A percentile compares a stretch with the other conserved stretches of the same genome.
Evolutionary conservation across 805 yeast species (phyloP).

Genomic region (Saccharomycopsis amapae): DNA sequence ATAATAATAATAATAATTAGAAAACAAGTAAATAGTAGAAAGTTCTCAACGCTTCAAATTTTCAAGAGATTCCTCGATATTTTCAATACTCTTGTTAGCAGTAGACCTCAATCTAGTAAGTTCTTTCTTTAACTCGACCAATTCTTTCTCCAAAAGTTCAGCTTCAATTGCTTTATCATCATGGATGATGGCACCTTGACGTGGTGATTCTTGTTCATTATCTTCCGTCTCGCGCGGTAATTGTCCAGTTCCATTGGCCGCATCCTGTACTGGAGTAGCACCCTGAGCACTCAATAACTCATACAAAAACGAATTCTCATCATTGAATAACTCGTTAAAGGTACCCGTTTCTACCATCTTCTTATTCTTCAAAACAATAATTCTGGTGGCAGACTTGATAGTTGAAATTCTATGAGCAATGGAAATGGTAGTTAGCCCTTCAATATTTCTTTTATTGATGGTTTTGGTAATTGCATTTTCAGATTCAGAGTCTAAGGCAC

Average conservation of each 20-base stretch:
- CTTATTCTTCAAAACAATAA: constrained; percentile 72
- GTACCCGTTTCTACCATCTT: constrained; percentile 66
- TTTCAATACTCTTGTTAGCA: constrained; percentile 12
- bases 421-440: constrained; percentile 69
- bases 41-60: constrained; percentile 8
- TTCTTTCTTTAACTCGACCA: constrained; percentile 6
- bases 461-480: constrained; percentile 81
- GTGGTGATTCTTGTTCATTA: not conserved
- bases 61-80: constrained; percentile 10
- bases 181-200: constrained; percentile 13
- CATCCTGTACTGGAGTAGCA: not conserved
- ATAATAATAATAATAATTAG: not conserved
- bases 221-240: not conserved
- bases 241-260: not conserved
- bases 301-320: constrained; percentile 32
- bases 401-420: constrained; percentile 91
- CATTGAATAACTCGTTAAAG: constrained; percentile 43
- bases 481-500: constrained; percentile 84
- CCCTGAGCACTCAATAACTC: constrained; percentile 28
- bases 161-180: constrained; percentile 14
- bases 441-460: constrained; percentile 44
- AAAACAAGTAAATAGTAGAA: not conserved
- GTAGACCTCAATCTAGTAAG: constrained; percentile 2
- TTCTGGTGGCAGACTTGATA: constrained; percentile 71
- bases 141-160: constrained; percentile 8